Evolutionary conservation across 2,329 filamentous ascomycete species (phyloP), one percentile per base, ranked within the genome.

Genomic region (Ploettnerulaceae sp.): DNA sequence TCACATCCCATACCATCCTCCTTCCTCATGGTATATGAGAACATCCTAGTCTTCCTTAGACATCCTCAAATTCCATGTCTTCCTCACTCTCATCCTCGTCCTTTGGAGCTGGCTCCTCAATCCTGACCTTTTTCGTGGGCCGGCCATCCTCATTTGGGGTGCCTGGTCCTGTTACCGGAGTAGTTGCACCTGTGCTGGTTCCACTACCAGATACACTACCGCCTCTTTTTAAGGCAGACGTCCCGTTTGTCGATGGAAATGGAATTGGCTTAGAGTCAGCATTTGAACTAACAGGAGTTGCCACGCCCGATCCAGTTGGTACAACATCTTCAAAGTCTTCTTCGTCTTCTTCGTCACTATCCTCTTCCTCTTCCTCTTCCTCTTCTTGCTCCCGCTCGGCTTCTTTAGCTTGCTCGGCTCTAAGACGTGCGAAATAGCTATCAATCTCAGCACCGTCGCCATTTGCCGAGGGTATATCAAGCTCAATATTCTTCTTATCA

Each of bases 371-470:
- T 44, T 74, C 72, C 12, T 72, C 69, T 32, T 70, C 71, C n/a
- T 72, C 74, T 21, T 78, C 72, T 28, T 72, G 69, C 7, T 71
- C 71, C 28, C 72, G 69, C 12, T 71, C 66, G 5, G 65, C 67
- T 57, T 68, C 75, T 50, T 66, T 74, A 47, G 64, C 71, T 63
- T 83, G 76, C 52, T 81, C 78, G 4, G 73, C 75, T 56, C 81
- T 81, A 14, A 89, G 71, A 48, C 76, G 76, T 28, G 77, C 77
- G 62, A 86, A 89, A 47, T 85, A 79, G 44, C 79, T 78, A 46
- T 83, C 81, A 52, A 89, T 76, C 47, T 76, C 73, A 32, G 76
- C 70, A 22, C 74, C 70, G 49, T 79, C 72, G 18, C 73, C 75
- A 47, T 71, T 69, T n/a, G 74, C 69, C 20, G 53, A 56, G 5